phyloP scores from a whole-genome alignment of 805 yeast species.

The Metschnikowia bowlesiae region DNA sequence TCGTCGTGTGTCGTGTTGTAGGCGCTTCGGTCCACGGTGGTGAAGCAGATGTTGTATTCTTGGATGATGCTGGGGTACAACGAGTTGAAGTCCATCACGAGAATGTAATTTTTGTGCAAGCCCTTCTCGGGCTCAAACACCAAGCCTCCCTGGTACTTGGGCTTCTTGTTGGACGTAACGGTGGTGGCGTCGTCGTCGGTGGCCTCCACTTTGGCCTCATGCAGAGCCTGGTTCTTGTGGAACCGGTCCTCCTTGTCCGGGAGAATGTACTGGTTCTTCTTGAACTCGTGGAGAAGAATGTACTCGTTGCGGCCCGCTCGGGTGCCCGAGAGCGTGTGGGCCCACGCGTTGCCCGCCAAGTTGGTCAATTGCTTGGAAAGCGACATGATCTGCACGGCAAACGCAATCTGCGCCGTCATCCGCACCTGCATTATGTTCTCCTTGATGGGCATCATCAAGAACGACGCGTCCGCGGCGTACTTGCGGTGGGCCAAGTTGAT shows the following conservation, averaged over 20 bases:
- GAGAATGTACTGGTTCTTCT: conserved; percentile 70
- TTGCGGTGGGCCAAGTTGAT: conserved; percentile 66
- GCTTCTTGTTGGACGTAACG: conserved; percentile 54
- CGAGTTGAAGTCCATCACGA: conserved; percentile 98
- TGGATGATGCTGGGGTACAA: conserved; percentile 96
- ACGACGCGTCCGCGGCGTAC: conserved; percentile 61
- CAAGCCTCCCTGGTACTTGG: conserved; percentile 86
- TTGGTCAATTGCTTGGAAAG: conserved; percentile 87
- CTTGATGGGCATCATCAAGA: conserved; percentile 62
- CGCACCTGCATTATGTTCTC: conserved; percentile 65
- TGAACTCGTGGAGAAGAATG: conserved; percentile 87
- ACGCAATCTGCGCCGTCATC: conserved; percentile 73
- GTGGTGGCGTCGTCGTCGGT: conserved; percentile 41
- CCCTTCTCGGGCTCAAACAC: conserved; percentile 98
- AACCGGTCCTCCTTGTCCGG: conserved; percentile 71
- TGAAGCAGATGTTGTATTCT: conserved; percentile 94
- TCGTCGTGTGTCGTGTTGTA: conserved; percentile 39
- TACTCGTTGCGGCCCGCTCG: conserved; percentile 94
- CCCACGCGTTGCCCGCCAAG: conserved; percentile 97
- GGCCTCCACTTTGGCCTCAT: conserved; percentile 30
- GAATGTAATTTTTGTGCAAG: conserved; percentile 76
- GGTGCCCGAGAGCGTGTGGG: conserved; percentile 89
- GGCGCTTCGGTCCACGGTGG: conserved; percentile 77
- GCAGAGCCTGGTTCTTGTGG: conserved; percentile 34
- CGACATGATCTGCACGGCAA: conserved; percentile 79